Evolutionary conservation across 1,284 basidiomycete genomes (phyloP).

Genomic region (Anthracocystis panici-leucophaei): DNA sequence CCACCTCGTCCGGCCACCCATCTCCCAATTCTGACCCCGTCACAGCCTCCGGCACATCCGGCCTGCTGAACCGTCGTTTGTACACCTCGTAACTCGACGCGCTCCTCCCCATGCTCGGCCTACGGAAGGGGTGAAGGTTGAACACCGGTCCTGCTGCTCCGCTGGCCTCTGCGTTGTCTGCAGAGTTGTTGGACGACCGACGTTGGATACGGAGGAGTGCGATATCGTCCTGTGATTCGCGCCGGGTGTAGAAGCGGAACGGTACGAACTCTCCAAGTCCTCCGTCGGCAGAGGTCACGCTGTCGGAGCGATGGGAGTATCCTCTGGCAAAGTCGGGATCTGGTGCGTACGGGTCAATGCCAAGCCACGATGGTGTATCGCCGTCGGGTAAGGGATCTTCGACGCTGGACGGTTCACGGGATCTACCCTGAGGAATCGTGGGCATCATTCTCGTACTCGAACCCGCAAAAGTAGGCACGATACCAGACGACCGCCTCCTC

Average conservation of each 20-base stretch:
- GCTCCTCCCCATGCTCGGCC: neutral
- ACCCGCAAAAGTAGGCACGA: neutral
- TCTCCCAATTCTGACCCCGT: slow-evolving; percentile 18
- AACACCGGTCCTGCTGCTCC: slow-evolving; percentile 8
- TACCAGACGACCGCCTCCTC: slow-evolving; percentile 30
- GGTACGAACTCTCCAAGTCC: slow-evolving; percentile 23
- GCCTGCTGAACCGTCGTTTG: neutral
- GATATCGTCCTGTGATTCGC: slow-evolving; percentile 36
- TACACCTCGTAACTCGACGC: slow-evolving; percentile 4
- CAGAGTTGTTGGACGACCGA: slow-evolving; percentile 6
- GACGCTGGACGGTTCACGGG: slow-evolving; percentile 26
- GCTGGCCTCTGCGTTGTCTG: neutral
- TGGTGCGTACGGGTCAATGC: slow-evolving; percentile 24
- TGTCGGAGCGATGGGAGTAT: slow-evolving; percentile 15
- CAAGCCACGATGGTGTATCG: slow-evolving; percentile 8
- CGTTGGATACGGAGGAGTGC: slow-evolving; percentile 13
- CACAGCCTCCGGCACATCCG: slow-evolving; percentile 31
- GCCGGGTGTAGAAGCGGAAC: slow-evolving; percentile 16
- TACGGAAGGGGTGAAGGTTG: slow-evolving; percentile 24
- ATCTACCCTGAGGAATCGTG: slow-evolving; percentile 37
- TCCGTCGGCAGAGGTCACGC: slow-evolving; percentile 16
- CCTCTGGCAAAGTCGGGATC: neutral
- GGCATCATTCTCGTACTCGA: slow-evolving; percentile 25
- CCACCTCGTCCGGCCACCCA: neutral
- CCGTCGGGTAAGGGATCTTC: slow-evolving; percentile 4